Evolutionary conservation across 495 filamentous ascomycete species (phyloP), one percentile per base, ranked within the genome.

Genomic region (Zalerion maritima): DNA sequence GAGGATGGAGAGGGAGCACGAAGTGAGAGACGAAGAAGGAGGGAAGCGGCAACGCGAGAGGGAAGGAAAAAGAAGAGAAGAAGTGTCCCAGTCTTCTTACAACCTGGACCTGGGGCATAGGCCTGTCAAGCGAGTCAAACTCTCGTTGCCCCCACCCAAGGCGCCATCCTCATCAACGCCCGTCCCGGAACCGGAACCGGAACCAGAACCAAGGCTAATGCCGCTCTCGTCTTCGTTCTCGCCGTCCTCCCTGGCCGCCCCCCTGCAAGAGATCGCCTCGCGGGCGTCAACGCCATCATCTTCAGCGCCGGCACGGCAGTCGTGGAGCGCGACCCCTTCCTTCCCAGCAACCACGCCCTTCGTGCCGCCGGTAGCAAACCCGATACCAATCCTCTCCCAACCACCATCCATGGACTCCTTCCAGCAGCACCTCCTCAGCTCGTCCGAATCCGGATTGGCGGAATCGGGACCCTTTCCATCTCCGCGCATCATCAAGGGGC

Each of bases 401-500:
- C 46, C 23, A 41, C 56, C 62, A 7, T 66, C 71, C 3, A 56
- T 89, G 15, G 64, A 70, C 13, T 43, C 41, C 0, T 89, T 94
- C 44, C 65, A 86, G 32, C 35, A 51, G 3, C 69, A 82, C 40
- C 62, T 92, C 29, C 40, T 45, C 35, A 24, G 29, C 15, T 24
- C 36, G 13, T 18, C 8, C 10, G 8, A 31, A 31, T 31, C 6
- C 14, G 14, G 21, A 6, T 31, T 31, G 14, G 13, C 9, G 5
- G 32, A 43, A 31, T 21, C 32, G 3, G 37, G 26, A 4, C 14
- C 40, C 10, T 55, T 57, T 12, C 60, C 64, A 0, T 35, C 46
- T 2, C 89, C 89, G 2, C 42, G 92, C 3, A 66, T 94, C 16
- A 73, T 97, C 17, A 69, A 66, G 0, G 63, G 63, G 18, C 50